Base-by-base conservation (phyloP, 2,329 filamentous ascomycete species). In the Eutypa lata region DNA sequence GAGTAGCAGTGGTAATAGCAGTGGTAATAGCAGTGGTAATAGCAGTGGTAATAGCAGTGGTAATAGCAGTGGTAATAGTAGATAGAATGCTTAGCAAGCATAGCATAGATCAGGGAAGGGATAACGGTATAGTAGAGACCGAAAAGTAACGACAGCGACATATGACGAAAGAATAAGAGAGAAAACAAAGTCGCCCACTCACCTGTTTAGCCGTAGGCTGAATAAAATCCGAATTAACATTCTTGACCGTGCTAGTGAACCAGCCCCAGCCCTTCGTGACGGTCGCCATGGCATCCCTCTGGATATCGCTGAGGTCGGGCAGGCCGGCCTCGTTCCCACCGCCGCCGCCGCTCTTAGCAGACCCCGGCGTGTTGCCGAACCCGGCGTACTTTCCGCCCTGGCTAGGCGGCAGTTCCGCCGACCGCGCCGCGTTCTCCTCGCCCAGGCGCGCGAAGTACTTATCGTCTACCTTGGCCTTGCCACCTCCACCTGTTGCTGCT, bases 251-350 rank as follows among this genome's bases (percentile, higher is more conserved):
- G 78, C 94, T 96, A 24, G 91, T 83, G 66, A 97, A 91, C 91
- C 94, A 97, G 8, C 93, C 93, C 65, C 97, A 95, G 0, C 93
- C 90, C 73, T 96, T 97, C 26, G 86, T 91, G 62, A 99, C 72
- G 16, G 93, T 91, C 1, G 84, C 92, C 57, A 97, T 78, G 0
- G 94, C 92, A 68, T 99, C 94, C 67, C 87, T 89, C 71, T 96
- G 91, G 66, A 97, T 83, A 51, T 97, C 93, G 51, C 94, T 88
- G n/a, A 94, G 75, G 13, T 84, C 84, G 0, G 89, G 89, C 24
- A 89, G 73, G 1, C 68, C 69, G 24, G 22, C 21, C 14, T 45
- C 42, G 22, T 26, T 45, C 6, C 67, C 72, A 11, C 70, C 71
- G 13, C 74, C 73, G 48, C 69, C 70, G 42, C 69, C 70, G 33